phyloP scores from a whole-genome alignment of 75 land plant species.

The Chamaecyparis obtusa region DNA sequence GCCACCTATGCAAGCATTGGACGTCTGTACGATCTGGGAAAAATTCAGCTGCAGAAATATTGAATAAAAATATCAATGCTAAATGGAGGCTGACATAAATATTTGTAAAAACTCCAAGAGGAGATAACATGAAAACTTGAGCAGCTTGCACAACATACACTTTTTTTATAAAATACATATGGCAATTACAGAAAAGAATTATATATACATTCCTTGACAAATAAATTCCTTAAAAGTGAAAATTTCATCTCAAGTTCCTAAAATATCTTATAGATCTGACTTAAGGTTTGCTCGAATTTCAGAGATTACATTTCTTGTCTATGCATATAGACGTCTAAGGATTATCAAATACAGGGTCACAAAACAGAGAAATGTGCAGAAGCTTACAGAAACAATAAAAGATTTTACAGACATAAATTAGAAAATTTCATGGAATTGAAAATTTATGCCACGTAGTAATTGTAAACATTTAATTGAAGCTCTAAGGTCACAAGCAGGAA shows the following conservation, averaged over 20 bases:
- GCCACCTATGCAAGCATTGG: constrained; percentile 91
- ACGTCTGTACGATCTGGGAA: constrained; percentile 83
- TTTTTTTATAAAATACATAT: not conserved
- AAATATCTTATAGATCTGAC: not conserved
- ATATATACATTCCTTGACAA: not conserved
- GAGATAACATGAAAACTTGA: not conserved
- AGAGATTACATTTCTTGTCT: not conserved
- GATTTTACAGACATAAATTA: not conserved
- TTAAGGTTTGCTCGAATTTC: not conserved
- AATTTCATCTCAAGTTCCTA: not conserved
- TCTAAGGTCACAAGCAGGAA: not conserved
- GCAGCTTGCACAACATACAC: not conserved
- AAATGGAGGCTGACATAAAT: not conserved
- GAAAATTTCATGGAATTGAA: not conserved
- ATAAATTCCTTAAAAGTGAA: not conserved
- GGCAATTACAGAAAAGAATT: not conserved
- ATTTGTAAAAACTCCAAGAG: not conserved
- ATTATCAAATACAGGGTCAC: not conserved
- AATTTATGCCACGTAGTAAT: not conserved
- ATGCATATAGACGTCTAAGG: not conserved
- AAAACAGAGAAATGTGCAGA: not conserved
- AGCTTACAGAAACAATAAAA: not conserved
- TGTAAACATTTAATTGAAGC: not conserved
- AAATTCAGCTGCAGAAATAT: constrained; percentile 59
- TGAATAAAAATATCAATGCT: constrained; percentile 3